Percentiles rank a stretch among this genome's conserved stretches.
Evolutionary conservation across 2,329 filamentous ascomycete species (phyloP).

Genomic region (Exophiala viscosa): DNA sequence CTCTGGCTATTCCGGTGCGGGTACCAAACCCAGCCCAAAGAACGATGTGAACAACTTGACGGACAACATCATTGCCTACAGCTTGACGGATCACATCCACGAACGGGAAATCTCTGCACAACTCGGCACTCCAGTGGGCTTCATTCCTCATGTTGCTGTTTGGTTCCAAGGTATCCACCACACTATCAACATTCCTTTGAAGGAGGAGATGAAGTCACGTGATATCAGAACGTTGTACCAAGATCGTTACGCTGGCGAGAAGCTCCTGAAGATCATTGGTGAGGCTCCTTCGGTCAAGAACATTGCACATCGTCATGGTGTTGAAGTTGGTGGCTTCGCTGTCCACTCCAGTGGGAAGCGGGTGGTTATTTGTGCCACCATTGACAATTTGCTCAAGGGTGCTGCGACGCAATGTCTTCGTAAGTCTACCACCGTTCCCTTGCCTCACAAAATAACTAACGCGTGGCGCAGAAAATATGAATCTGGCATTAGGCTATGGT

Average conservation of each 20-base stretch:
- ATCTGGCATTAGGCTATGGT: constrained; percentile 79
- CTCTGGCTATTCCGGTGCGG: constrained; percentile 89
- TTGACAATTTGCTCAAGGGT: constrained; percentile 91
- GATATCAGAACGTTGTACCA: constrained; percentile 95
- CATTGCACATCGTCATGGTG: constrained; percentile 79
- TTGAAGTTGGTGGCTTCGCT: constrained; percentile 94
- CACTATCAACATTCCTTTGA: constrained; percentile 84
- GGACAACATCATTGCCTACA: constrained; percentile 88
- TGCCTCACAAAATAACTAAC: constrained; percentile 3
- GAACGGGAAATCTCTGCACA: constrained; percentile 84
- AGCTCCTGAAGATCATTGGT: constrained; percentile 86
- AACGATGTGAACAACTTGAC: constrained; percentile 81
- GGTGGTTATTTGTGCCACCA: constrained; percentile 89
- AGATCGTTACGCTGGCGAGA: constrained; percentile 92
- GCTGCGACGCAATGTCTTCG: constrained; percentile 88
- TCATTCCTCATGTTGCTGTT: constrained; percentile 89
- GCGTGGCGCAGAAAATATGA: constrained; percentile 72
- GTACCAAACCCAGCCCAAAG: constrained; percentile 89
- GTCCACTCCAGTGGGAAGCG: constrained; percentile 84
- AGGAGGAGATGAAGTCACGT: constrained; percentile 79
- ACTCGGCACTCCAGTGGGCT: constrained; percentile 70
- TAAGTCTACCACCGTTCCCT: constrained; percentile 49
- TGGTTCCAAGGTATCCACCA: constrained; percentile 97
- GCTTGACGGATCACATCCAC: constrained; percentile 88
- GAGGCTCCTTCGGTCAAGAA: constrained; percentile 82